Base-by-base conservation (phyloP, 2,329 filamentous ascomycete species). In the Exophiala alcalophila region DNA sequence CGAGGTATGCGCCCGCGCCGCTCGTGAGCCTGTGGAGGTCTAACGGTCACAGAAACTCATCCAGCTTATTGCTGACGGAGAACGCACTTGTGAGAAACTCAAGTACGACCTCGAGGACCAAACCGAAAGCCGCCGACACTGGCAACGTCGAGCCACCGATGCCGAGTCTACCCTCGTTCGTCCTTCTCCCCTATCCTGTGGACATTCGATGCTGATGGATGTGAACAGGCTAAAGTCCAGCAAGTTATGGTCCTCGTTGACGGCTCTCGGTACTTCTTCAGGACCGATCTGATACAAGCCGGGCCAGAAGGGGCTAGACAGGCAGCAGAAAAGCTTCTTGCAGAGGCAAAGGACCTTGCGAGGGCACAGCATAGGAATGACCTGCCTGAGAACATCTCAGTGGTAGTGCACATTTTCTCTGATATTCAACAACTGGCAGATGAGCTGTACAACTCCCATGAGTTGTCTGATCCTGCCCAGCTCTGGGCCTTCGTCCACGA, bases 221-320 rank as follows among this genome's bases (percentile, higher is more conserved):
- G 4, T 7, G 16, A 20, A 11, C 28, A 49, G 47, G 36, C 47
- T 24, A 45, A 39, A 19, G 47, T 46, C 26, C 51, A 47, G 30
- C 46, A 54, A 24, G 7, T 54, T 33, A 36, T 54, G 16, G 29
- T 47, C 25, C 45, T 54, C 24, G 16, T 54, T 24, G 48, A 54
- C 28, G 51, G 51, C 9, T 52, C 51, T 23, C 42, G 50, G 15
- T 40, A 43, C 24, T 52, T 49, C 30, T 54, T 54, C 39, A 38
- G 41, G 7, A 19, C 38, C 7, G 24, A 34, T n/a, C 28, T 52
- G 20, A 24, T 50, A 12, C 38, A 32, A 24, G 32, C 45, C 25
- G 50, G 47, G 11, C 24, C 41, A 19, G 14, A 30, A 21, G 41
- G 49, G n/a, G 37, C 40, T 16, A 40, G 23, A 25, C 40, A 47